Base-by-base conservation (phyloP, 805 yeast genomes). In the Ogataea populi-albae region DNA sequence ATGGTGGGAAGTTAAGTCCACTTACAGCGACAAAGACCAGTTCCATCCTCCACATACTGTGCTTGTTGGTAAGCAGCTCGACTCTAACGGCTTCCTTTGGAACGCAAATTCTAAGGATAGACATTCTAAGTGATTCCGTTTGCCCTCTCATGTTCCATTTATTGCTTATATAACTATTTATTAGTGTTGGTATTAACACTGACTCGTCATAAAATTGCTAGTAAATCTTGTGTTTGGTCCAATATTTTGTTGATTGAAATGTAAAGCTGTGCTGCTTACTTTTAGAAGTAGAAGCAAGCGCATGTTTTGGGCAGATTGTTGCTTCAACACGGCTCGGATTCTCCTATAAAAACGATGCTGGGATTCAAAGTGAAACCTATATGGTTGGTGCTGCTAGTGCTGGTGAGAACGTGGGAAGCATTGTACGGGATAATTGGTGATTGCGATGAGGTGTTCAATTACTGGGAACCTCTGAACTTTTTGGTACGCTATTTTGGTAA, bases 401-500 rank as follows among this genome's bases (percentile, higher is more conserved):
- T 39, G 3, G 45, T 50, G 2, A 40, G 75, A 19, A 25, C 59
- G 3, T 63, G 64, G 49, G 65, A 71, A 40, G 73, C 79, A 4
- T 49, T 75, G 40, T 64, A 64, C 49, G 77, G 86, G 57, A 79
- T 87, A 23, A 81, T 91, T 18, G 77, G 93, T 2, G 98, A 89
- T 51, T 89, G 97, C 56, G 97, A 91, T 59, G 98, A 91, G 59
- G 80, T 75, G 0, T 91, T 76, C 71, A 91, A 91, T 55, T 91
- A 86, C 62, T 88, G 96, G 91, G 98, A 91, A 46, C 96, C 98
- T 1, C 65, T 91, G 39, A 89, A 91, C 55, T 68, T 82, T 34
- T 47, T 89, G 23, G 60, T 81, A 1, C 72, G 95, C 46, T 83
- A 82, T 3, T 86, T 87, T 57, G 98, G 97, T 2, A 84, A 88